A percentile compares a stretch with the other conserved stretches of the same genome.
phyloP scores from a whole-genome alignment of 148 eudicot genomes.

The Suaeda aralocaspica region DNA sequence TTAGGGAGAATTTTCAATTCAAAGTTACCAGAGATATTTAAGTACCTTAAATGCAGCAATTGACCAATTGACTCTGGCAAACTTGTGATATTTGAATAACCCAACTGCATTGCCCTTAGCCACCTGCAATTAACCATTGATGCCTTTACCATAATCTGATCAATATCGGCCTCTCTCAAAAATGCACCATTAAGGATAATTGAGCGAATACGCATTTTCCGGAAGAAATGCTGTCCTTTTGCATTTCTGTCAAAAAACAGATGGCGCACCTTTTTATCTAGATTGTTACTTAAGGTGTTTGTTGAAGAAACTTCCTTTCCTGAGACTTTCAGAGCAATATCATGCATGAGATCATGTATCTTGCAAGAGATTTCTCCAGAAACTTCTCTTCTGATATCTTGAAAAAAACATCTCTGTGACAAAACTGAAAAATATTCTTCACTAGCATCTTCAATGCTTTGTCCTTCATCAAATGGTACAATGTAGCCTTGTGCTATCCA shows the following conservation, averaged over 20 bases:
- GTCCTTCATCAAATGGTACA: background rate
- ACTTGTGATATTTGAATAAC: no score
- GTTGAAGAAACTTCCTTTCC: background rate
- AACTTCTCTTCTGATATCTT: background rate
- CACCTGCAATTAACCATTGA: background rate
- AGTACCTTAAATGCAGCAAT: constrained; percentile 10
- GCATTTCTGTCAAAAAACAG: no score
- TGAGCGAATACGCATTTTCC: no score
- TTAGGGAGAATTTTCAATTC: background rate
- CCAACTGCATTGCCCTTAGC: background rate
- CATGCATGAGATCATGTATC: constrained; percentile 17
- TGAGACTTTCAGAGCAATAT: background rate
- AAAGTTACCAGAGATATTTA: background rate
- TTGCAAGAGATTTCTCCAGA: background rate
- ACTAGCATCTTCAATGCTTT: background rate
- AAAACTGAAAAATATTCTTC: background rate
- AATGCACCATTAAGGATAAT: no score
- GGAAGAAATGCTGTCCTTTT: no score
- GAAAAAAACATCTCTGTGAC: background rate
- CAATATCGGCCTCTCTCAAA: no score
- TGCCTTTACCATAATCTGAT: background rate
- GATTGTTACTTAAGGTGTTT: background rate
- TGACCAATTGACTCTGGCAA: constrained; percentile 1
- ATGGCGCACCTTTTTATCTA: background rate
- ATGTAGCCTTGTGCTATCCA: background rate